Conservation (phyloP, 352 stramenopile species). For the Phytophthora quininea region DNA sequence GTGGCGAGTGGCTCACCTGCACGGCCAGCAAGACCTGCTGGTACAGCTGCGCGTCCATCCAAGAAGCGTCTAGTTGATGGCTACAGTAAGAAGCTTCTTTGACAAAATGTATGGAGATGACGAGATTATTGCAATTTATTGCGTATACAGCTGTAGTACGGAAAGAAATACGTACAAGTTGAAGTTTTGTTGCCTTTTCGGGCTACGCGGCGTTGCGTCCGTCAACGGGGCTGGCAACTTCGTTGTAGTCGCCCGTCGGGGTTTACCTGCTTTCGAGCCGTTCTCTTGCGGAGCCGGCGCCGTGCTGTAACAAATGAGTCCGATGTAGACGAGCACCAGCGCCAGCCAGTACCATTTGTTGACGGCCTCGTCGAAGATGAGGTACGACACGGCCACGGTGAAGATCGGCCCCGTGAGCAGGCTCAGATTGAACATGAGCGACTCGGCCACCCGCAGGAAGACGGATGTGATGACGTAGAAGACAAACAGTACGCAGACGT, state of each 20-base stretch:
- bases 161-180: neutral
- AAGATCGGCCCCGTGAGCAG: slow-evolving; percentile 65
- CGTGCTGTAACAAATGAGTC: slow-evolving; percentile 53
- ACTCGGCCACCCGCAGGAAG: slow-evolving; percentile 65
- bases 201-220: slow-evolving; percentile 9
- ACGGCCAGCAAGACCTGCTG: slow-evolving; percentile 76
- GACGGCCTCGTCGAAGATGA: slow-evolving; percentile 62
- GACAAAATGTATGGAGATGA: neutral
- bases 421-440: slow-evolving; percentile 73
- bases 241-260: slow-evolving; percentile 21
- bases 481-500: slow-evolving; percentile 58
- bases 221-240: slow-evolving; percentile 23
- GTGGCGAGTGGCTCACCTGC: slow-evolving; percentile 72
- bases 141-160: neutral
- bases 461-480: slow-evolving; percentile 71
- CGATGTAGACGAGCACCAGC: slow-evolving; percentile 62
- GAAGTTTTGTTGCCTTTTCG: too few relatives aligned
- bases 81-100: neutral
- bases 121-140: too few relatives aligned
- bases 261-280: slow-evolving; percentile 11
- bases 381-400: slow-evolving; percentile 60
- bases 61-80: too few relatives aligned
- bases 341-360: slow-evolving; percentile 72
- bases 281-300: slow-evolving; percentile 40
- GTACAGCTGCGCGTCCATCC: slow-evolving; percentile 74